A percentile compares a stretch with the other conserved stretches of the same genome.
Conservation (phyloP, 2,329 filamentous ascomycete species). For the Fusarium sublunatum region DNA sequence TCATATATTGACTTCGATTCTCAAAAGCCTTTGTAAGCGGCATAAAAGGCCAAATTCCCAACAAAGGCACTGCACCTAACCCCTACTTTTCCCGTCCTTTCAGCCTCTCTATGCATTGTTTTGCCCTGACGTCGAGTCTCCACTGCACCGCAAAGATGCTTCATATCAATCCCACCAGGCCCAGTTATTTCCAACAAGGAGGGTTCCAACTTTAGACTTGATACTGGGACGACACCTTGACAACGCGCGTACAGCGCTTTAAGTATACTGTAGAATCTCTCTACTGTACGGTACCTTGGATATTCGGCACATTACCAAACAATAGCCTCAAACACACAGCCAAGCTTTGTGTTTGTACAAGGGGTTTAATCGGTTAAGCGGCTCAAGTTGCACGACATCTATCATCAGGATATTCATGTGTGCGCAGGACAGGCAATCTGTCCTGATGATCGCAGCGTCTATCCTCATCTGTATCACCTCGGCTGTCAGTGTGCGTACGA, state of each 20-base stretch:
- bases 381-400: slow-evolving; percentile 11
- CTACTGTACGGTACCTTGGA: not conserved
- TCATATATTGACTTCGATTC: too few species aligned
- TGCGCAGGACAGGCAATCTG: slow-evolving; percentile 7
- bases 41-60: too few species aligned
- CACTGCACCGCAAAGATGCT: slow-evolving; percentile 10
- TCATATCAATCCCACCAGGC: slow-evolving; percentile 12
- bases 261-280: not conserved
- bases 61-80: too few species aligned
- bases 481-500: not conserved
- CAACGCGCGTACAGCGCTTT: slow-evolving; percentile 32
- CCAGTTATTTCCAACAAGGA: slow-evolving; percentile 36
- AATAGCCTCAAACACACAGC: not conserved
- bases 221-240: slow-evolving; percentile 13
- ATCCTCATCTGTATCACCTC: slow-evolving; percentile 21
- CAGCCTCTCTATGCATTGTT: slow-evolving; percentile 1
- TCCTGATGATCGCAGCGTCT: slow-evolving; percentile 24
- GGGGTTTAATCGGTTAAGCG: slow-evolving; percentile 11
- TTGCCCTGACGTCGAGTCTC: slow-evolving; percentile 10
- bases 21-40: too few species aligned
- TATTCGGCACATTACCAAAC: not conserved
- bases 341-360: not conserved
- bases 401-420: slow-evolving; percentile 3
- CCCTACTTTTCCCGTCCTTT: not conserved
- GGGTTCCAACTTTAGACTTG: slow-evolving; percentile 15